These are phyloP conservation scores for Citrus inodora DNA, from an alignment of 345 rosid genomes.

Conservation along the genomic window DNA sequence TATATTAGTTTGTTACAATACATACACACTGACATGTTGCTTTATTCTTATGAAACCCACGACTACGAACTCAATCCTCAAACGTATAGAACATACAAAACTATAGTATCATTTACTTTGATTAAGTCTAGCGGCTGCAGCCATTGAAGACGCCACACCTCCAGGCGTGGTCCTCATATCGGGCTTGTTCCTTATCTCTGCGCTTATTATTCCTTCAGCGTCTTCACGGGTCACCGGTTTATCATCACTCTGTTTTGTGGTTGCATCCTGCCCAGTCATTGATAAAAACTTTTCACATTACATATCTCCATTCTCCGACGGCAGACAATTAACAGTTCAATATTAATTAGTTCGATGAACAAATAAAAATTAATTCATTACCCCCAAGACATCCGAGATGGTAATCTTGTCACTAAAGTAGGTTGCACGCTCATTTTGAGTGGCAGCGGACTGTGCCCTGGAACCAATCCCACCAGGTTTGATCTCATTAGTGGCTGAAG, in stretches of 20 bases:
- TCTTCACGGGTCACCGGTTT: slow-evolving; percentile 50
- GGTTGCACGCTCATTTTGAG: slow-evolving; percentile 22
- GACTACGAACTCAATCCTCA: no score
- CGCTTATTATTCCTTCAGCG: slow-evolving; percentile 44
- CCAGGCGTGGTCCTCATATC: slow-evolving; percentile 43
- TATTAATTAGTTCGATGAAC: background rate
- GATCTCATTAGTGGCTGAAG: slow-evolving; percentile 20
- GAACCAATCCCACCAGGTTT: slow-evolving; percentile 39
- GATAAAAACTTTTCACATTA: no score
- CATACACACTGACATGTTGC: no score
- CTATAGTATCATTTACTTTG: slow-evolving; percentile 8
- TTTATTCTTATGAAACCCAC: no score
- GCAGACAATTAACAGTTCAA: background rate
- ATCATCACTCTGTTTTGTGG: slow-evolving; percentile 34
- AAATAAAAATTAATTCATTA: slow-evolving; percentile 11
- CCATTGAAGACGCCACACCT: slow-evolving; percentile 53
- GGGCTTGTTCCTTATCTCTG: slow-evolving; percentile 41
- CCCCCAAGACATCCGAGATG: slow-evolving; percentile 38
- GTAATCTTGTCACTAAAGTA: slow-evolving; percentile 34
- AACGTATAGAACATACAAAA: no score
- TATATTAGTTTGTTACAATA: no score
- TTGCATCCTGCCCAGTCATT: slow-evolving; percentile 35
- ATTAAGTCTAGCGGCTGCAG: slow-evolving; percentile 50
- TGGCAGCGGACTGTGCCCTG: slow-evolving; percentile 46
- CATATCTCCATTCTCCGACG: no score